phyloP scores from a whole-genome alignment of 1,284 basidiomycete genomes.

The Cryptococcus hybrid region DNA sequence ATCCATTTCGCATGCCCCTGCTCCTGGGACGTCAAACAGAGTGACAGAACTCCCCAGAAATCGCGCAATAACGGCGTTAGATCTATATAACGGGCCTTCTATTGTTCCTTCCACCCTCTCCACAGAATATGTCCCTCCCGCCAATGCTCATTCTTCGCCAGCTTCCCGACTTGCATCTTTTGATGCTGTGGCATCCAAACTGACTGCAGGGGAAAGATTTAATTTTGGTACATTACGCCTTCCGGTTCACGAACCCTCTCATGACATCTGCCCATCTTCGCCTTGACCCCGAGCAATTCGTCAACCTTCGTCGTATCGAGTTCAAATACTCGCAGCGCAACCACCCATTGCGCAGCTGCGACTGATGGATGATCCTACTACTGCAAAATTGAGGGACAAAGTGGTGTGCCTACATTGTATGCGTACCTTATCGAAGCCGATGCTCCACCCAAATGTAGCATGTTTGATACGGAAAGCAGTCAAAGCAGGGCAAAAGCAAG shows the following conservation, averaged over 20 bases:
- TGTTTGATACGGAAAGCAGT: conserved; percentile 17
- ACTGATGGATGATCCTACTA: conserved; percentile 21
- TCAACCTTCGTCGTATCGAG: conserved; percentile 41
- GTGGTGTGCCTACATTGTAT: conserved; percentile 23
- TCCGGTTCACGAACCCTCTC: conserved; percentile 22
- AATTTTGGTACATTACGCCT: conserved; percentile 44
- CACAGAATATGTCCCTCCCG: not conserved
- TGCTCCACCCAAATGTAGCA: conserved; percentile 42
- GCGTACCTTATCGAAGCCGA: conserved; percentile 43
- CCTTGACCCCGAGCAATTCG: conserved; percentile 37
- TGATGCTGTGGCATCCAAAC: not conserved
- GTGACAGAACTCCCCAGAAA: not conserved
- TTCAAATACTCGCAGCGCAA: conserved; percentile 26
- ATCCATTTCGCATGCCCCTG: conserved; percentile 23
- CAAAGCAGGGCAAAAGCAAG: not conserved
- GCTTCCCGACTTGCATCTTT: not conserved
- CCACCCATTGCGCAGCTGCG: conserved; percentile 35
- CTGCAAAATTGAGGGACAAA: conserved; percentile 6
- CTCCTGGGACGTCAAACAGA: not conserved
- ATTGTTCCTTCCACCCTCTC: not conserved
- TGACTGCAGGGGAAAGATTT: conserved; percentile 18
- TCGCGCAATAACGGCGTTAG: not conserved
- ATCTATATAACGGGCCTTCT: not conserved
- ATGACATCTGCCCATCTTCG: conserved; percentile 28
- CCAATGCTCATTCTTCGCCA: not conserved